These are phyloP conservation scores for Monsonia emarginata DNA, from an alignment of 441 rosid genomes.

Conservation along the genomic window DNA sequence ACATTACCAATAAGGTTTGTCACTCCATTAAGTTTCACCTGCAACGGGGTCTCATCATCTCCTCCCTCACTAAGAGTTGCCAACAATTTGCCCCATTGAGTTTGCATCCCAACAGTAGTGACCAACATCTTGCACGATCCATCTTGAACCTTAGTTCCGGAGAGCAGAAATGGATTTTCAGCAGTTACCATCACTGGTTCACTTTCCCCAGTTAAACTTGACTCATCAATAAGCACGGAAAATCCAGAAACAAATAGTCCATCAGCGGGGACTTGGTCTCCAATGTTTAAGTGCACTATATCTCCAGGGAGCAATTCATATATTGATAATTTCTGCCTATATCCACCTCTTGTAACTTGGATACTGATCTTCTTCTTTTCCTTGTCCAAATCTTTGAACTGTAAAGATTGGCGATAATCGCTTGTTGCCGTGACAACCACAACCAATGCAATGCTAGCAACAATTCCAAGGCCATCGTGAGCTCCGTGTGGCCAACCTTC, in stretches of 20 bases:
- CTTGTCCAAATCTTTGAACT: constrained; percentile 2
- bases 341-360: neutral
- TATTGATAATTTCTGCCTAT: neutral
- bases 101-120: neutral
- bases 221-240: neutral
- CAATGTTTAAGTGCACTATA: neutral
- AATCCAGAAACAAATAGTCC: neutral
- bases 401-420: neutral
- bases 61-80: neutral
- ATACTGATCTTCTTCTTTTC: constrained; percentile 3
- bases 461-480: neutral
- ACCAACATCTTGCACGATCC: neutral
- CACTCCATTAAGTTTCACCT: neutral
- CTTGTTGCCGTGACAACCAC: constrained; percentile 1
- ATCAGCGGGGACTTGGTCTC: constrained; percentile 5
- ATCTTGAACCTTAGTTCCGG: constrained; percentile 2
- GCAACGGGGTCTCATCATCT: constrained; percentile 3
- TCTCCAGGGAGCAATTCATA: neutral
- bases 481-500: constrained; percentile 3
- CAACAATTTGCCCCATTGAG: constrained; percentile 4
- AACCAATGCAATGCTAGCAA: neutral
- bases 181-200: neutral
- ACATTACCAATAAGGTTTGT: neutral
- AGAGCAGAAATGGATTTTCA: neutral
- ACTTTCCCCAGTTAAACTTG: neutral